Base-by-base conservation (phyloP, 208 protist genomes). In the Leptomonas pyrrhocoris region DNA sequence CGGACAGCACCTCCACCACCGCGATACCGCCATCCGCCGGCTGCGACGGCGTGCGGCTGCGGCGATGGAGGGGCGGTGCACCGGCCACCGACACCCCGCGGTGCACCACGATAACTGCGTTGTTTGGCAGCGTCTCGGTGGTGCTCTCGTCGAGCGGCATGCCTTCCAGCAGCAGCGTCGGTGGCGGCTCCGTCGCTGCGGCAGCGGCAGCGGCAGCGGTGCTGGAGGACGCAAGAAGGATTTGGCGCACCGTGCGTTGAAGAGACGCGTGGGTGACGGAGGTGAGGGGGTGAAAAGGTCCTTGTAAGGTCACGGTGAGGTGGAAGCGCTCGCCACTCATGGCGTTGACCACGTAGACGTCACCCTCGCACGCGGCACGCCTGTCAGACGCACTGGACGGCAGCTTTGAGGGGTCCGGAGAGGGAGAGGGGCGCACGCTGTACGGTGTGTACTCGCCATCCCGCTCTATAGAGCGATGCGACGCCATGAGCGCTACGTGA, bases 31-130 rank as follows among this genome's bases (percentile, higher is more conserved):
- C 61, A 45, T 57, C 61, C 5, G 61, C 49, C 6, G 61, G 23
- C 61, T 67, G 61, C 34, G 61, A 67, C n/a, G 48, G 48, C 5
- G 48, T 48, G 45, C 48, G 49, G 36, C 61, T 67, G 48, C 61
- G 48, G 5, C 21, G 45, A 9, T 53, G 58, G 28, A 40, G n/a
- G n/a, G 5, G 18, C 27, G 18, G 45, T 9, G 58, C 1, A 16
- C 13, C 60, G 1, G 25, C 27, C 30, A 48, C 34, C n/a, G 61
- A 45, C 48, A 36, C 36, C 3, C 48, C 61, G 43, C 50, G 57
- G 25, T 66, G 63, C 55, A 77, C 57, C 23, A 70, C 63, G 13
- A 77, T 25, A 13, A 71, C 62, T 16, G 72, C 72, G 31, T 62
- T 62, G 45, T 71, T 71, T 21, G 72, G 57, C 21, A 77, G 25